These are phyloP conservation scores for Copromyces sp. DNA, from an alignment of 495 filamentous ascomycete species.

Conservation along the genomic window DNA sequence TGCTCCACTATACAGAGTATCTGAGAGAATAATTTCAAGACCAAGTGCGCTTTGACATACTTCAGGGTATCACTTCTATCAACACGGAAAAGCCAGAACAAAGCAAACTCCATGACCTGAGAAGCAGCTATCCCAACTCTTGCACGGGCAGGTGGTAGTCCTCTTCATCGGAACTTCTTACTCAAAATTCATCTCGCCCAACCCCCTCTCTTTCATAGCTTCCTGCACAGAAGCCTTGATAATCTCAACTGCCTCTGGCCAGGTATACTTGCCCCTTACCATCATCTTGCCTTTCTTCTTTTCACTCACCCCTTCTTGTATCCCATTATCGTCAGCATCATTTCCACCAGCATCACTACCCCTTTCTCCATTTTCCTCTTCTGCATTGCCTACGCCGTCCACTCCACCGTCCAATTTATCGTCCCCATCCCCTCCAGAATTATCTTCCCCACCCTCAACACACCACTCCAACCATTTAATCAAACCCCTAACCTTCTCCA, in stretches of 20 bases:
- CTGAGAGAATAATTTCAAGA: too few relatives aligned
- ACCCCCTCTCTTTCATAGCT: conserved; percentile 51
- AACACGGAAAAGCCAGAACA: too few relatives aligned
- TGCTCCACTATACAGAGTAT: too few relatives aligned
- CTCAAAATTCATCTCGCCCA: conserved; percentile 51
- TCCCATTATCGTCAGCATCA: not conserved
- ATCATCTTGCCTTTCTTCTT: not conserved
- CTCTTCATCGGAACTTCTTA: too few relatives aligned
- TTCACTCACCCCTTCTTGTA: not conserved
- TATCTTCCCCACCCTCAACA: conserved; percentile 41
- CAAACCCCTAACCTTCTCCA: conserved; percentile 36
- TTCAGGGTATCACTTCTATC: too few relatives aligned
- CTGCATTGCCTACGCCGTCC: not conserved
- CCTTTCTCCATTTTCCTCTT: conserved; percentile 14
- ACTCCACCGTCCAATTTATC: not conserved
- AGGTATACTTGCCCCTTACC: conserved; percentile 2
- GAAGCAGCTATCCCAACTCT: too few relatives aligned
- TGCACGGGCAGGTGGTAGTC: too few relatives aligned
- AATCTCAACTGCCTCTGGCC: conserved; percentile 38
- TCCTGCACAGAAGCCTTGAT: conserved; percentile 50
- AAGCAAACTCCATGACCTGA: too few relatives aligned
- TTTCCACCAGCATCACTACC: not conserved
- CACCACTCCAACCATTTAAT: conserved; percentile 66
- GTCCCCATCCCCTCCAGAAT: conserved; percentile 13
- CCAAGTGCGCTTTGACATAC: too few relatives aligned